phyloP scores from a whole-genome alignment of 768 basidiomycete genomes.

The Phanerochaete carnosa region DNA sequence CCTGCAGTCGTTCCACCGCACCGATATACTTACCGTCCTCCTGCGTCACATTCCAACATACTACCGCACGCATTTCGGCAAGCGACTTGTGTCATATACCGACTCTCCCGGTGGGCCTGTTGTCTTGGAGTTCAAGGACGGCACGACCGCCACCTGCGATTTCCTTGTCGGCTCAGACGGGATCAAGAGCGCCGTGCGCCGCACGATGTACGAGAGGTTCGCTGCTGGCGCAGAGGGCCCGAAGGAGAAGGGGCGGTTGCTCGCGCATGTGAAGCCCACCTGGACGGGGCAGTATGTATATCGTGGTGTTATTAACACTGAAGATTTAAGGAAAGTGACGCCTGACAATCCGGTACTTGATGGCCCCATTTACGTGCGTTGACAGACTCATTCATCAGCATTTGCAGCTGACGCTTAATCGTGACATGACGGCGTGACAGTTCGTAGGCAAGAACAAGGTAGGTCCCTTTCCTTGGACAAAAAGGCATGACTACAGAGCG shows the following conservation, averaged over 20 bases:
- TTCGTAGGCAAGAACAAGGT: slow-evolving; percentile 25
- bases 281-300: slow-evolving; percentile 43
- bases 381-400: background rate
- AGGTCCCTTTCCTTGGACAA: background rate
- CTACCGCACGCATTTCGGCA: slow-evolving; percentile 23
- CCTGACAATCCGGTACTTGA: slow-evolving; percentile 23
- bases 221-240: background rate
- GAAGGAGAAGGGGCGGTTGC: slow-evolving; percentile 2
- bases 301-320: slow-evolving; percentile 33
- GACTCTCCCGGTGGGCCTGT: slow-evolving; percentile 6
- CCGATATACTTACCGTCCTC: slow-evolving; percentile 25
- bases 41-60: slow-evolving; percentile 17
- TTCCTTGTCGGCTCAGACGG: slow-evolving; percentile 27
- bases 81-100: slow-evolving; percentile 30
- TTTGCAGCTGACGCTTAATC: background rate
- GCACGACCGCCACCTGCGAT: slow-evolving; percentile 19
- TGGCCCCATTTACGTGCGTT: slow-evolving; percentile 20
- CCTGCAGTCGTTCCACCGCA: slow-evolving; percentile 23
- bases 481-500: background rate
- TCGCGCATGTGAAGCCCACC: slow-evolving; percentile 13
- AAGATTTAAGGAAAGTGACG: slow-evolving; percentile 23
- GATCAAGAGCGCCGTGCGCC: slow-evolving; percentile 22
- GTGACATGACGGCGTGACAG: slow-evolving; percentile 6
- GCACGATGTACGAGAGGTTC: slow-evolving; percentile 14
- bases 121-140: slow-evolving; percentile 23